Conservation (phyloP, 2,329 filamentous ascomycete genomes). For the Fusarium sp. region DNA sequence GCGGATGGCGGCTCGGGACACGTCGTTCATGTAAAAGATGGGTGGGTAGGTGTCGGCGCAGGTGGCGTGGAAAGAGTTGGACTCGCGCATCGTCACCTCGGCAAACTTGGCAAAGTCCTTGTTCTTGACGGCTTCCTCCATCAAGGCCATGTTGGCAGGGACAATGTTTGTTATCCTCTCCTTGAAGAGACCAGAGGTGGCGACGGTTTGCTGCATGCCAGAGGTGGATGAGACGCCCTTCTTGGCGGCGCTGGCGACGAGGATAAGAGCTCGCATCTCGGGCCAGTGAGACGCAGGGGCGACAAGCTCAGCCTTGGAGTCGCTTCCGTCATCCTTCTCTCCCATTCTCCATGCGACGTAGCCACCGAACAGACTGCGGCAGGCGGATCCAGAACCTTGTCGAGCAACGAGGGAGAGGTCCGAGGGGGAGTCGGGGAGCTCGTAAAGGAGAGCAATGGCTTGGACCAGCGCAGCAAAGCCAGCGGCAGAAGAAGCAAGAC, state of each 20-base stretch:
- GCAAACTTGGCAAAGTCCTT: slow-evolving; percentile 90
- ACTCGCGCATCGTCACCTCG: slow-evolving; percentile 94
- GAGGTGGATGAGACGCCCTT: slow-evolving; percentile 94
- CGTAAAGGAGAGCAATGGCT: slow-evolving; percentile 91
- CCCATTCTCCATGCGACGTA: slow-evolving; percentile 97
- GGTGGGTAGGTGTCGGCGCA: slow-evolving; percentile 96
- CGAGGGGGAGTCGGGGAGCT: slow-evolving; percentile 81
- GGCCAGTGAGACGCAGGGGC: slow-evolving; percentile 94
- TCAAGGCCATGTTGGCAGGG: slow-evolving; percentile 82
- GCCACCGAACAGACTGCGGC: slow-evolving; percentile 91
- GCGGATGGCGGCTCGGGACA: slow-evolving; percentile 86
- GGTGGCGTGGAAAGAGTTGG: slow-evolving; percentile 95
- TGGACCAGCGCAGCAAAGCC: slow-evolving; percentile 80
- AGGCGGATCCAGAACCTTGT: slow-evolving; percentile 95
- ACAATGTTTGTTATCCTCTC: slow-evolving; percentile 81
- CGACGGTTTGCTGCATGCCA: slow-evolving; percentile 97
- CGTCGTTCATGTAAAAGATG: slow-evolving; percentile 99
- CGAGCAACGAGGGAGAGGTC: slow-evolving; percentile 90
- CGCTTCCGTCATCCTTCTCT: slow-evolving; percentile 78
- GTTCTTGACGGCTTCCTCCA: slow-evolving; percentile 83
- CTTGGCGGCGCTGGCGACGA: slow-evolving; percentile 93
- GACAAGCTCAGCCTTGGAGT: slow-evolving; percentile 89
- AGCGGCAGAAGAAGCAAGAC: slow-evolving; percentile 79
- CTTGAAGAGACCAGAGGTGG: slow-evolving; percentile 88
- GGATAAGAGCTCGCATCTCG: slow-evolving; percentile 89